Percentiles rank a stretch among this genome's conserved stretches.
Evolutionary conservation across 2,329 filamentous ascomycete genomes (phyloP).

Genomic region (Periconia macrospinosa): DNA sequence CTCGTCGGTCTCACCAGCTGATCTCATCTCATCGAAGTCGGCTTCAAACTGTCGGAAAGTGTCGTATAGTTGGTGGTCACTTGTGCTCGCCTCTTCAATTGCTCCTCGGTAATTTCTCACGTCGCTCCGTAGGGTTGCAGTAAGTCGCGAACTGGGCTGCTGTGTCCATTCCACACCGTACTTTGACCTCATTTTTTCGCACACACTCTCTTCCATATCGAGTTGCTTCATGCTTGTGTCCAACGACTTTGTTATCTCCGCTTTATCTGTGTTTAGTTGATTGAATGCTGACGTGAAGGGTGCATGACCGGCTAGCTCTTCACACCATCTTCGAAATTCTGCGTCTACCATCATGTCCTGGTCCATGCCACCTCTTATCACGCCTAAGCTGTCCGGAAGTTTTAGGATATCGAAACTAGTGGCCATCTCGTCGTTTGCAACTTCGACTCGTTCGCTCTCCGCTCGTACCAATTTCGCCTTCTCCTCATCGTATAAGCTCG

Average conservation of each 20-base stretch:
- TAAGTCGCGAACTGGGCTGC: slow-evolving; percentile 88
- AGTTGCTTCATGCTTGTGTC: slow-evolving; percentile 84
- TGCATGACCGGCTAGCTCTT: slow-evolving; percentile 85
- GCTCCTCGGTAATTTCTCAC: slow-evolving; percentile 87
- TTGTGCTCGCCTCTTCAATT: slow-evolving; percentile 83
- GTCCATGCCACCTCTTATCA: slow-evolving; percentile 89
- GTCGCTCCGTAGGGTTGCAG: slow-evolving; percentile 82
- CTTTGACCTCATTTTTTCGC: slow-evolving; percentile 98
- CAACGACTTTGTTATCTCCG: slow-evolving; percentile 69
- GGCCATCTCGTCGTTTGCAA: slow-evolving; percentile 92
- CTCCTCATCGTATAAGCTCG: slow-evolving; percentile 96
- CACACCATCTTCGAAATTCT: slow-evolving; percentile 92
- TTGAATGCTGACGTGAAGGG: slow-evolving; percentile 80
- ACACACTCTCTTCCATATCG: slow-evolving; percentile 96
- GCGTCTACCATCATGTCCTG: slow-evolving; percentile 86
- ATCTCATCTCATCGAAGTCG: slow-evolving; percentile 94
- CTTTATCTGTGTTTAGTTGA: slow-evolving; percentile 74
- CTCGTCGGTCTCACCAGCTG: slow-evolving; percentile 82
- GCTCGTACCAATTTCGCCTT: slow-evolving; percentile 94
- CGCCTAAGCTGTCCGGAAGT: slow-evolving; percentile 83
- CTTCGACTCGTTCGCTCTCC: slow-evolving; percentile 90
- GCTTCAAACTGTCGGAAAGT: slow-evolving; percentile 84
- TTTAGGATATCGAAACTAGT: slow-evolving; percentile 93
- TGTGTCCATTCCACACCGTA: slow-evolving; percentile 97
- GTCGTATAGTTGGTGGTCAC: slow-evolving; percentile 78